Evolutionary conservation across 345 rosid species (phyloP).

Genomic region (Corchorus olitorius): DNA sequence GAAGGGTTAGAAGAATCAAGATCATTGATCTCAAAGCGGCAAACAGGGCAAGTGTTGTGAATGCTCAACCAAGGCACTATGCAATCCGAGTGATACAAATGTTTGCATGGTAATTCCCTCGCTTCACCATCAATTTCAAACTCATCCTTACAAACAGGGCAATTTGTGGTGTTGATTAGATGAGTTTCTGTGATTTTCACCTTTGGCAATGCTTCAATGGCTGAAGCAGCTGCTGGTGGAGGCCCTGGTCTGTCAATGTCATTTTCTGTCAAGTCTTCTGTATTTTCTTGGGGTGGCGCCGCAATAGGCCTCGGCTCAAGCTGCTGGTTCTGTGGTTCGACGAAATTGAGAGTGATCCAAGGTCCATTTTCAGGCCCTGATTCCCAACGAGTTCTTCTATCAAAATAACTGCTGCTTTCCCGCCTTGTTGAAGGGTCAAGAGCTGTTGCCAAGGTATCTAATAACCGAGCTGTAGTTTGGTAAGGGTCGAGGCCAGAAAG

Average conservation of each 20-base stretch:
- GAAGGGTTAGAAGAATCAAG: not conserved
- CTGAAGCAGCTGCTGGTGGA: constrained; percentile 43
- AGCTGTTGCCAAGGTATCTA: constrained; percentile 28
- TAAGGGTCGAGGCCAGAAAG: constrained; percentile 13
- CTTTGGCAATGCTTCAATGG: constrained; percentile 53
- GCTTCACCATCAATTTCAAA: constrained; percentile 55
- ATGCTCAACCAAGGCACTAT: constrained; percentile 71
- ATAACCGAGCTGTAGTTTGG: constrained; percentile 17
- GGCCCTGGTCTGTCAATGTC: constrained; percentile 41
- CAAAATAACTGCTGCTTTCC: not conserved
- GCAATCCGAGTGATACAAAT: constrained; percentile 70
- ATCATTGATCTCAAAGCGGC: constrained; percentile 47
- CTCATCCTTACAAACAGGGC: constrained; percentile 83
- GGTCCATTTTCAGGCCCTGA: constrained; percentile 34
- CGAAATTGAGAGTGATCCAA: constrained; percentile 64
- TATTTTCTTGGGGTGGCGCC: not conserved
- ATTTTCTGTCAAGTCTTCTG: constrained; percentile 23
- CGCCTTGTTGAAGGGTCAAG: constrained; percentile 24
- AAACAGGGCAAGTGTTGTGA: constrained; percentile 76
- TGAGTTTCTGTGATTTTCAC: constrained; percentile 37
- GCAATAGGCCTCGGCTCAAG: not conserved
- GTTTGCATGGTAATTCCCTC: constrained; percentile 65
- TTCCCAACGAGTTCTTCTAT: constrained; percentile 40
- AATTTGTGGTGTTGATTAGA: constrained; percentile 38
- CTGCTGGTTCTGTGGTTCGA: constrained; percentile 21